Conservation (phyloP, 2,329 filamentous ascomycete species). For the Pseudonectria foliicola region DNA sequence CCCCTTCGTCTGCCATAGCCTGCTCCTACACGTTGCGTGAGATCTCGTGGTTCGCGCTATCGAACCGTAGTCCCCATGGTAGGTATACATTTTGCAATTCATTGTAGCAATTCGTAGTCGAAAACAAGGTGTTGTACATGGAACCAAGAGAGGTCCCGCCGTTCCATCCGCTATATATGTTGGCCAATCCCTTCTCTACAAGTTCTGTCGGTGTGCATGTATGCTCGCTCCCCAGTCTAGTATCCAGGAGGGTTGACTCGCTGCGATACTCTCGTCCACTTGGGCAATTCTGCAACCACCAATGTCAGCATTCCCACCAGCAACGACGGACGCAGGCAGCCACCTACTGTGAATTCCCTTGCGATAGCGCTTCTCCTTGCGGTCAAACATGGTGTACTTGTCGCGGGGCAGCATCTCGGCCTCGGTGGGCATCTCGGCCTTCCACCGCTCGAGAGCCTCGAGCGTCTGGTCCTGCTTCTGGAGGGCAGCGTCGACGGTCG, state of each 20-base stretch:
- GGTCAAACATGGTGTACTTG: slow-evolving; percentile 97
- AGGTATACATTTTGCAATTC: no score
- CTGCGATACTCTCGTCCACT: slow-evolving; percentile 96
- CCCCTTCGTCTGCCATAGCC: background rate
- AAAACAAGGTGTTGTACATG: slow-evolving; percentile 25
- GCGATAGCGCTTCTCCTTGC: slow-evolving; percentile 89
- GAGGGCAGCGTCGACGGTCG: slow-evolving; percentile 72
- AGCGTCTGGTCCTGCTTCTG: slow-evolving; percentile 63
- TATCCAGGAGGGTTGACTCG: slow-evolving; percentile 91
- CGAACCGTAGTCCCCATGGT: no score
- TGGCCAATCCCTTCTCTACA: slow-evolving; percentile 5
- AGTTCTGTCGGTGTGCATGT: background rate
- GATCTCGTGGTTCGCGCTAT: no score
- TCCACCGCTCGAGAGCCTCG: slow-evolving; percentile 83
- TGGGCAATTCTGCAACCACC: slow-evolving; percentile 57
- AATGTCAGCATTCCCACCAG: slow-evolving; percentile 14
- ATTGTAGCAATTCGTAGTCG: slow-evolving; percentile 13
- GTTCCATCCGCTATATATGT: background rate
- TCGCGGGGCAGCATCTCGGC: slow-evolving; percentile 91
- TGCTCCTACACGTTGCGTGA: slow-evolving; percentile 2
- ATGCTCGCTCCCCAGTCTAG: slow-evolving; percentile 37
- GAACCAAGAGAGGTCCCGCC: slow-evolving; percentile 12
- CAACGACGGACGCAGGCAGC: background rate
- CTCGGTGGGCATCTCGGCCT: slow-evolving; percentile 91
- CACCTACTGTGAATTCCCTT: slow-evolving; percentile 95